Base-by-base conservation (phyloP, 495 filamentous ascomycete genomes). In the Talaromyces thailandensis region DNA sequence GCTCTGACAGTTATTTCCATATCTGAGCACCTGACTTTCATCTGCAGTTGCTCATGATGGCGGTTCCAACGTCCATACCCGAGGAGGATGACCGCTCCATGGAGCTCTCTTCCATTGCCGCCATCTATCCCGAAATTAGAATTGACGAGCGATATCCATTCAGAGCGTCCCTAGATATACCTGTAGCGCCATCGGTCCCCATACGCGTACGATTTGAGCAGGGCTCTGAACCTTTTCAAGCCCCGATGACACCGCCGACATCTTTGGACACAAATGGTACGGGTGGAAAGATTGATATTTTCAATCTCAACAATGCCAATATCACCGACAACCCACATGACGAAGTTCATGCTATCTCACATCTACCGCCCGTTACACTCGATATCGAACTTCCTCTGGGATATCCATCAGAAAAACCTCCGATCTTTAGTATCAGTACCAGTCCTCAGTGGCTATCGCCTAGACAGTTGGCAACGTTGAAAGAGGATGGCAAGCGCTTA, bases 61-160 rank as follows among this genome's bases (percentile, higher is more conserved):
- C 69, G 53, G 74, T 76, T 25, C 45, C 59, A 32, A 70, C 68
- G 8, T 43, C 61, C n/a, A 55, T 67, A 40, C 64, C 67, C 32
- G 82, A 80, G 58, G 85, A 86, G 24, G 88, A 91, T 67, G 84
- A 88, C 63, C 90, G 94, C 60, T 80, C 86, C 18, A 79, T 87
- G 16, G 94, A 98, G 74, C 80, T 98, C 56, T 85, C 82, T 53
- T 85, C 92, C n/a, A 85, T 98, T 51, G 79, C 81, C 14, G 89
- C 92, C 67, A 98, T 98, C 64, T 98, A 84, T 65, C 93, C 93
- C 21, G 94, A 98, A 71, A 84, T 96, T 16, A 77, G 79, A 31
- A 73, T 89, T 32, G 80, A 85, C 59, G 75, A 82, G 4, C 68
- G 81, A 4, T 65, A 64, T 4, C 82, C 82, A 2, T 88, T 86